phyloP scores from a whole-genome alignment of 768 basidiomycete genomes.

The Chiua virens region DNA sequence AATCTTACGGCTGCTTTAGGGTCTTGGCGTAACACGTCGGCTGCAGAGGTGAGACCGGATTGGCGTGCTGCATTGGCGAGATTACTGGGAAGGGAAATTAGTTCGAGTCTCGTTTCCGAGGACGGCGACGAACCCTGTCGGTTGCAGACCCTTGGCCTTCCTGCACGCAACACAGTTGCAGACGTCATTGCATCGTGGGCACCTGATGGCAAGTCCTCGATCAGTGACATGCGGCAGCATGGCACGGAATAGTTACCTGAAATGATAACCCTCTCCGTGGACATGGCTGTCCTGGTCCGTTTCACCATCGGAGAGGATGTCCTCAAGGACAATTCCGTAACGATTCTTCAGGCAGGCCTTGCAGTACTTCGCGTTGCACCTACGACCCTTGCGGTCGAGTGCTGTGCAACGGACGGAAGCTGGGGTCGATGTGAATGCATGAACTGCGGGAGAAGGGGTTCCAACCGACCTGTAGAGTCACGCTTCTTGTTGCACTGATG shows the following conservation, averaged over 20 bases:
- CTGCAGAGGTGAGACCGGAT: constrained; percentile 38
- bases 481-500: constrained; percentile 73
- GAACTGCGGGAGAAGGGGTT: neutral
- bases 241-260: constrained; percentile 43
- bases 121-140: constrained; percentile 50
- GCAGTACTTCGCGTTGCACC: constrained; percentile 64
- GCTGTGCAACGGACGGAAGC: constrained; percentile 41
- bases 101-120: constrained; percentile 1
- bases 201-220: constrained; percentile 42
- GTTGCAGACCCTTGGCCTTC: constrained; percentile 59
- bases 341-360: constrained; percentile 64
- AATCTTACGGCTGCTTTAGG: constrained; percentile 32
- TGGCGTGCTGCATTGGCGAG: constrained; percentile 38
- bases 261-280: constrained; percentile 41
- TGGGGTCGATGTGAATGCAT: constrained; percentile 16
- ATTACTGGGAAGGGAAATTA: constrained; percentile 32
- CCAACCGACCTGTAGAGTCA: constrained; percentile 45
- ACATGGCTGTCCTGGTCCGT: constrained; percentile 28
- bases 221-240: constrained; percentile 6
- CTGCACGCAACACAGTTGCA: constrained; percentile 72
- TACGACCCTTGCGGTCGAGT: constrained; percentile 32
- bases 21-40: constrained; percentile 36
- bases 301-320: constrained; percentile 41
- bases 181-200: constrained; percentile 62
- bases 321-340: constrained; percentile 48